Evolutionary conservation across 371 early-diverging fungal species (phyloP).

Genomic region (Rhizomucor pusillus): DNA sequence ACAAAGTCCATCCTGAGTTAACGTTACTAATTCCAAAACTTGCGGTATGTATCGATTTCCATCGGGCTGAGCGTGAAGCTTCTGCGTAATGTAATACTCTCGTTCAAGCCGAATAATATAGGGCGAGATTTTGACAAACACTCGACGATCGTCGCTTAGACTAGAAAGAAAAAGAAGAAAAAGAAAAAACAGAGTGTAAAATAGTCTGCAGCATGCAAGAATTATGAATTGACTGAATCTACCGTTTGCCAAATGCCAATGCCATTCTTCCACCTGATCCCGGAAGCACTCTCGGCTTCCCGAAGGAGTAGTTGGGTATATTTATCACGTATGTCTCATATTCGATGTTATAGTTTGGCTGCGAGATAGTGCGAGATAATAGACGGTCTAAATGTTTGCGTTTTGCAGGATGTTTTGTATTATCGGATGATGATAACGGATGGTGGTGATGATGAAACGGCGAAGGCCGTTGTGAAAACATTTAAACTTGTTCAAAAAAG

Average conservation of each 20-base stretch:
- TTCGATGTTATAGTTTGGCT: conserved; percentile 30
- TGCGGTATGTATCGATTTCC: conserved; percentile 26
- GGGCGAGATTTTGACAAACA: conserved; percentile 36
- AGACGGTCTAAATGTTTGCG: conserved; percentile 8
- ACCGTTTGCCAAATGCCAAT: conserved; percentile 31
- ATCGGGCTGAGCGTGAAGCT: conserved; percentile 31
- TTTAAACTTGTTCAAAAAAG: too few relatives aligned
- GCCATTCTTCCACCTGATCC: conserved; percentile 36
- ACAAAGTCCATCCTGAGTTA: conserved; percentile 6
- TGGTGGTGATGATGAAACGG: too few relatives aligned
- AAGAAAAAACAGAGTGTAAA: neutral
- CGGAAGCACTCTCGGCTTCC: conserved; percentile 21
- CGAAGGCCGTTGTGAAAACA: too few relatives aligned
- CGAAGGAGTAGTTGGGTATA: conserved; percentile 36
- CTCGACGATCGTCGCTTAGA: conserved; percentile 27
- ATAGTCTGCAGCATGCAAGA: neutral
- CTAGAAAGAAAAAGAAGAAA: neutral
- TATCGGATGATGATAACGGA: too few relatives aligned
- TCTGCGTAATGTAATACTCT: conserved; percentile 38
- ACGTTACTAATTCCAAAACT: conserved; percentile 9
- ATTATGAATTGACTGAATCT: neutral
- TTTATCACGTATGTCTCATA: conserved; percentile 26
- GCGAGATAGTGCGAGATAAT: conserved; percentile 17
- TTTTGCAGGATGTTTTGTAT: too few relatives aligned
- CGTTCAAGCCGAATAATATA: conserved; percentile 34